Base-by-base conservation (phyloP, 331 rosid species). In the Acacia pycnantha region DNA sequence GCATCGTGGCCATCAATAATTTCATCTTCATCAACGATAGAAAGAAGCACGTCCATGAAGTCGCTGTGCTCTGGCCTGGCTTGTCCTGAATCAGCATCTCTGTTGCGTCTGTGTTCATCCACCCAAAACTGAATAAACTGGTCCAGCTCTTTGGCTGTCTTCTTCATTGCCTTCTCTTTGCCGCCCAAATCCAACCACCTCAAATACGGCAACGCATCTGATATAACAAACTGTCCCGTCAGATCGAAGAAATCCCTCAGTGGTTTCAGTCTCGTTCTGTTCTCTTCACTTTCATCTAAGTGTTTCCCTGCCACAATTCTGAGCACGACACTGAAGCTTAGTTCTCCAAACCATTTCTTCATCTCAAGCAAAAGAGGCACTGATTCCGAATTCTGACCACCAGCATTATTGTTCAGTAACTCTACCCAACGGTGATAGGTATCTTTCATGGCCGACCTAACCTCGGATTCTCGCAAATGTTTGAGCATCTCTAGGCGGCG, bases 171-270 rank as follows among this genome's bases (percentile, higher is more conserved):
- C 67, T 73, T 85, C 85, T 87, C 88, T 40, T 59, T 14, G 0
- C 94, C 97, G 5, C 90, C 95, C 73, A 89, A 74, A 70, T 92
- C 97, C 77, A 93, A 73, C 91, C 92, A 89, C 33, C 91, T 77
- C 73, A 89, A 66, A 68, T 44, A 89, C 0, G 97, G 90, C 33
- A 89, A 6, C 0, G 87, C 86, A 73, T 93, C 94, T 0, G 89
- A 79, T 14, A 77, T 27, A 37, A 54, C 35, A 19, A 87, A 87
- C 48, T 6, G 9, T 37, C 41, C 41, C 8, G 8, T 3, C 19
- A 85, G 79, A 8, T 76, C n/a, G 5, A 86, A 41, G 1, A 86
- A 73, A 0, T 83, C 86, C 64, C 74, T 83, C 12, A 85, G 8
- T 4, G 83, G 80, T 48, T 78, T 88, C n/a, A 67, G 76, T 9